Base-by-base conservation (phyloP, 192 early-diverging fungal species). In the Haplosporangium gracile region DNA sequence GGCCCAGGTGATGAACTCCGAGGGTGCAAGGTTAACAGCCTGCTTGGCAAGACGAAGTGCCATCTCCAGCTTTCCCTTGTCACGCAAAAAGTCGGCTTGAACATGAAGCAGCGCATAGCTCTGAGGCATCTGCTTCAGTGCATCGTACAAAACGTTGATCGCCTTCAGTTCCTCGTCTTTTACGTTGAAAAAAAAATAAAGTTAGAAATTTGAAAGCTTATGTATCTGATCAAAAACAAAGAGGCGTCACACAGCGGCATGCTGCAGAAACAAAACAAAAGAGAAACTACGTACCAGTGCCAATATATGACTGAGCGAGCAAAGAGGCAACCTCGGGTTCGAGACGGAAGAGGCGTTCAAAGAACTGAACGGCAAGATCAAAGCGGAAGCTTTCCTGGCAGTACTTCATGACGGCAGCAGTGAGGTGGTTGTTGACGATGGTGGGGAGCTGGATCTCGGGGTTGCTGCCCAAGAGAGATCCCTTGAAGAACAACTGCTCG, bases 391-490 rank as follows among this genome's bases (percentile, higher is more conserved):
- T 94, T 42, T 97, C 94, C 22, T 88, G 87, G 88, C 99, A 99
- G 79, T 99, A 99, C 82, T 95, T 94, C 91, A 97, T 91, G 11
- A 99, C 90, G 8, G 95, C 99, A 55, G 97, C 94, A 2, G 94
- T 94, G 72, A 99, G 83, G 80, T 97, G 95, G 87, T 99, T 99
- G 76, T 93, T 94, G 72, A 95, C 94, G 32, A 91, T 93, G 16
- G 97, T 97, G 9, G 98, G 96, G n/a, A 97, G 92, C 88, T 99
- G 99, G 53, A 98, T 95, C 80, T 98, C 97, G 13, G 97, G 95
- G 39, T 95, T 95, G 34, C 97, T 96, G 24, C 99, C 99, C 34
- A 99, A 90, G 79, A 95, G 95, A 97, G 97, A 99, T 36, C 95
- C 94, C 93, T 93, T 93, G 93, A 94, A 97, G 84, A 98, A 99